phyloP scores from a whole-genome alignment of 305 asterid species.

The Salvia sclarea region DNA sequence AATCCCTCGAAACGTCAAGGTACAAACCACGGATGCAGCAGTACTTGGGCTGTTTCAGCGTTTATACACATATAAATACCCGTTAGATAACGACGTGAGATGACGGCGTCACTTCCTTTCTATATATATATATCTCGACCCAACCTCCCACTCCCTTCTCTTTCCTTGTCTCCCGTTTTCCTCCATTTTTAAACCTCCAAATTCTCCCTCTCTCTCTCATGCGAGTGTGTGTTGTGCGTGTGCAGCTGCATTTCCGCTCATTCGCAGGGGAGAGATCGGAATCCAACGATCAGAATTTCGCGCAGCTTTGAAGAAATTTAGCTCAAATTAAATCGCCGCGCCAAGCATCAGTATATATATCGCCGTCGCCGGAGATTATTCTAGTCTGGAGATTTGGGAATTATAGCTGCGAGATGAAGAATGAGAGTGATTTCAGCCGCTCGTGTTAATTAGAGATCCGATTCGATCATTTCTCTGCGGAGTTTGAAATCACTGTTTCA shows the following conservation, averaged over 20 bases:
- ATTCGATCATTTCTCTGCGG: conserved; percentile 4
- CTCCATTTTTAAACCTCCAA: conserved; percentile 3
- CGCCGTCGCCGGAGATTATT: neutral
- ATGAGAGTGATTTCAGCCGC: conserved; percentile 15
- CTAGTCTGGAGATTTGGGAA: neutral
- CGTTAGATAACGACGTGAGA: conserved; percentile 62
- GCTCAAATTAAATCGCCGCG: neutral
- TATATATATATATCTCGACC: conserved; percentile 33
- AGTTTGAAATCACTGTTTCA: neutral
- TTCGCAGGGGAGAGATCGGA: conserved; percentile 36
- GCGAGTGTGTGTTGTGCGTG: neutral
- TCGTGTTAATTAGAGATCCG: neutral
- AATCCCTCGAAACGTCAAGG: conserved; percentile 25
- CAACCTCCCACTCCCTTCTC: conserved; percentile 25
- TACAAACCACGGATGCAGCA: conserved; percentile 38
- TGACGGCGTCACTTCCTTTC: conserved; percentile 44
- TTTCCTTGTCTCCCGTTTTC: conserved; percentile 25
- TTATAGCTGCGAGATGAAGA: conserved; percentile 20
- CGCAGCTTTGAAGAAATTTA: conserved; percentile 21
- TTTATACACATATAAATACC: conserved; percentile 24
- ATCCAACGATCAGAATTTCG: conserved; percentile 30
- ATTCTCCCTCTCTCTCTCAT: neutral
- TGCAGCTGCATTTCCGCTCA: neutral
- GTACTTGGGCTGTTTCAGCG: neutral
- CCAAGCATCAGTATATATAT: neutral